Evolutionary conservation across 495 filamentous ascomycete species (phyloP), one percentile per base, ranked within the genome.

Genomic region (Penicillium paxilli): DNA sequence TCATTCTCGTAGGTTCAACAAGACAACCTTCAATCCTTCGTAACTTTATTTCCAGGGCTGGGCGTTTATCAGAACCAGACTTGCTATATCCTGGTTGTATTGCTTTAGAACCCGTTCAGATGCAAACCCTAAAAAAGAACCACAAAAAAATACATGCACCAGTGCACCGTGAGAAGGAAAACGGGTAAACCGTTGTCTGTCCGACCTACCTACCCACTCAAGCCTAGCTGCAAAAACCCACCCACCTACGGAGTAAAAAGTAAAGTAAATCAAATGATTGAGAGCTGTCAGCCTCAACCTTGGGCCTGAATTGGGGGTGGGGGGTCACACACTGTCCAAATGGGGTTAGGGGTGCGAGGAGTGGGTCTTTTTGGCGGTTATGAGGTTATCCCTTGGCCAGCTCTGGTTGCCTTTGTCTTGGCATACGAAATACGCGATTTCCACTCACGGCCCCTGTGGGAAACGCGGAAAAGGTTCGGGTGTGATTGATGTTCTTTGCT

Each of bases 21-120:
- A 11, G 10, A 33, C 16, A 45, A 23, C 23, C 44, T 53, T 46
- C 22, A 53, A 53, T 53, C 51, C 51, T 53, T 53, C 51, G 42
- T 23, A 53, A 53, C 51, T 41, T 33, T 53, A 53, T 35, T 47
- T 38, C 7, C 22, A 23, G n/a, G 14, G 20, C 38, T 40, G 42
- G 44, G 51, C 20, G 20, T 42, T 42, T 22, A 42, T 5, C 20
- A 42, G 20, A 23, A 42, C 20, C 20, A 42, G n/a, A 21, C 19
- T 42, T 23, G 40, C 8, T 23, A 8, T 14, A 21, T 23, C 35
- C 19, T 16, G n/a, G 33, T 14, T 28, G 5, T 5, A 5, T 5
- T 28, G 30, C 30, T 12, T 32, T 12, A 32, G 30, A 10, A 32
- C n/a, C n/a, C n/a, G n/a, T n/a, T n/a, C n/a, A n/a, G n/a, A n/a